These are phyloP conservation scores for Syzygium syzygioides DNA, from an alignment of 441 rosid genomes.

Conservation along the genomic window DNA sequence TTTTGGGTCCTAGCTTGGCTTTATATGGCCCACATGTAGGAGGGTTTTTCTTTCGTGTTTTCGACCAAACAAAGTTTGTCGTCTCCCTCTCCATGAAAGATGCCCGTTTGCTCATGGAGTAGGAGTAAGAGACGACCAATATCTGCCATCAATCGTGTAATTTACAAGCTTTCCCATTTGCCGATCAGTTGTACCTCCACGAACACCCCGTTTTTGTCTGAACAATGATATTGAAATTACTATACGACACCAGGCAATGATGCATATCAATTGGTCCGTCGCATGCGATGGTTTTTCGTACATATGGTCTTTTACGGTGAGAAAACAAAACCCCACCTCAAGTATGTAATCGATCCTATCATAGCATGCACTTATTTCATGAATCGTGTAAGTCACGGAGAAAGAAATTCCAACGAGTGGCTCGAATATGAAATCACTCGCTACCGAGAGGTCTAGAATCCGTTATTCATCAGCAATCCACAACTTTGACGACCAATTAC, in stretches of 20 bases:
- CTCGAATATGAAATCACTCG: background rate
- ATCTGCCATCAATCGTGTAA: background rate
- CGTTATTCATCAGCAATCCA: background rate
- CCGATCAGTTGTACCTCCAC: background rate
- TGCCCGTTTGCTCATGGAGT: background rate
- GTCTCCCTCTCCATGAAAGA: background rate
- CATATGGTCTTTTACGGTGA: background rate
- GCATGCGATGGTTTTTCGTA: background rate
- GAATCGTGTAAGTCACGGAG: background rate
- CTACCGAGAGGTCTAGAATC: background rate
- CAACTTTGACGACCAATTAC: background rate
- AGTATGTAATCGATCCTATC: background rate
- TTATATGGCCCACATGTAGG: background rate
- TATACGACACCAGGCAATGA: background rate
- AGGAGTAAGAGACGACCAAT: background rate
- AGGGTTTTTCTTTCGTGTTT: background rate
- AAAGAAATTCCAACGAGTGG: background rate
- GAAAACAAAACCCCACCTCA: background rate
- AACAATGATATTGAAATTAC: background rate
- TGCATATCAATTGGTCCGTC: background rate
- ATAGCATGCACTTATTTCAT: background rate
- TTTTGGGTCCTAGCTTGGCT: background rate
- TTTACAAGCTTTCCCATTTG: background rate
- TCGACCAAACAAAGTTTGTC: background rate
- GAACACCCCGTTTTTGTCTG: background rate